Conservation (phyloP, 78 protist species). For the Protostelium mycophagum region DNA sequence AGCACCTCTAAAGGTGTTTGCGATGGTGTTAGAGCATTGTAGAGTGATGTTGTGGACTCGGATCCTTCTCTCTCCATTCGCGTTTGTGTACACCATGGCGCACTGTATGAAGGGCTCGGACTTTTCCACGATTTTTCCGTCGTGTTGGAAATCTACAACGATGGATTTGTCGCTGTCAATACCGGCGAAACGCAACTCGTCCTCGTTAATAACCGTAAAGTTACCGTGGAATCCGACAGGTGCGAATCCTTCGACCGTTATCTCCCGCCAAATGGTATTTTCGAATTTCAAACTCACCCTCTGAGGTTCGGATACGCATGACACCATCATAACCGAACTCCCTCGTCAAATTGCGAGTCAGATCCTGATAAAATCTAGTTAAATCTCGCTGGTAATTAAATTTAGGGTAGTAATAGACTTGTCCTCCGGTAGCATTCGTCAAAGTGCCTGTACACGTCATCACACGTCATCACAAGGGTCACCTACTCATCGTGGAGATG, state of each 20-base stretch:
- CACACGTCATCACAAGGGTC: neutral
- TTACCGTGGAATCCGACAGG: constrained; percentile 47
- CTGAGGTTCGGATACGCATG: constrained; percentile 68
- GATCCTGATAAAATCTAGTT: constrained; percentile 33
- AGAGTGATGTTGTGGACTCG: constrained; percentile 57
- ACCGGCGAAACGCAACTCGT: constrained; percentile 58
- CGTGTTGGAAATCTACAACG: constrained; percentile 39
- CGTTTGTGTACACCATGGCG: constrained; percentile 66
- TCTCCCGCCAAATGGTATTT: no score
- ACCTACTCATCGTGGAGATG: constrained; percentile 29
- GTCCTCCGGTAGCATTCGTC: constrained; percentile 63
- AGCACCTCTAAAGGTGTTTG: neutral
- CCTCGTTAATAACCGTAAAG: constrained; percentile 48
- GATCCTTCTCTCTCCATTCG: constrained; percentile 73
- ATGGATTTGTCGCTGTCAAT: constrained; percentile 56
- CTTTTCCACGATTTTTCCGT: constrained; percentile 9
- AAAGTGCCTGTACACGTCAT: constrained; percentile 4
- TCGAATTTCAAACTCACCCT: neutral
- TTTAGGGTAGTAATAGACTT: constrained; percentile 46
- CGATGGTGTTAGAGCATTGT: constrained; percentile 3
- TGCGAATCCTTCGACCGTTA: constrained; percentile 34
- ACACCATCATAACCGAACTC: constrained; percentile 70
- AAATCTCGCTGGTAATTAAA: constrained; percentile 36
- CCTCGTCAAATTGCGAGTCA: constrained; percentile 31
- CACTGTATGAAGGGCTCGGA: constrained; percentile 43